phyloP scores from a whole-genome alignment of 768 basidiomycete genomes.

The Astraeus odoratus region DNA sequence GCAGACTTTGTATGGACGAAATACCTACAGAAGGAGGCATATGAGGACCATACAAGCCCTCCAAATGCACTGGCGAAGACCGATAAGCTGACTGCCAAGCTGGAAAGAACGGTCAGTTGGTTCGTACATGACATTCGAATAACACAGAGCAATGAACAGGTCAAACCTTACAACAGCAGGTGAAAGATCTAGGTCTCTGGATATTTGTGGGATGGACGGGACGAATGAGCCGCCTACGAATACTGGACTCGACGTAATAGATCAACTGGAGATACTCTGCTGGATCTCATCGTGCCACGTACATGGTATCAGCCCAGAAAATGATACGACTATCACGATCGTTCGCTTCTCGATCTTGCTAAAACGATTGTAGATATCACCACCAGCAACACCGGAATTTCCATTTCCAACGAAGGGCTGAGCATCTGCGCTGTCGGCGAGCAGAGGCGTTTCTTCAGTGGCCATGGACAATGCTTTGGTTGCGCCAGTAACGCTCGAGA shows the following conservation, averaged over 20 bases:
- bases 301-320: conserved; percentile 61
- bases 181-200: conserved; percentile 54
- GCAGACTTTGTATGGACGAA: conserved; percentile 1
- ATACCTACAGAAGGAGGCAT: conserved; percentile 43
- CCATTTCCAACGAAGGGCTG: background rate
- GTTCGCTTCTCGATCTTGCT: conserved; percentile 38
- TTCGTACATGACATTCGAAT: no score
- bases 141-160: background rate
- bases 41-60: conserved; percentile 45
- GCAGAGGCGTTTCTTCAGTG: conserved; percentile 25
- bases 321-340: conserved; percentile 54
- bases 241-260: conserved; percentile 34
- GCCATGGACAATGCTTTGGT: no score
- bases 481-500: no score
- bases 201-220: conserved; percentile 69
- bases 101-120: conserved; percentile 10
- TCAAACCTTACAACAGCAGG: conserved; percentile 56
- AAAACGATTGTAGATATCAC: conserved; percentile 54
- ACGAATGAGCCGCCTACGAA: conserved; percentile 65
- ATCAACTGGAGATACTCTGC: background rate
- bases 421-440: conserved; percentile 8
- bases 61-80: conserved; percentile 39
- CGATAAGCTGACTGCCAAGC: conserved; percentile 46
- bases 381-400: background rate
- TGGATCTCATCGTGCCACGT: conserved; percentile 11